These are phyloP conservation scores for Naganishia antarctica DNA, from an alignment of 768 basidiomycete species.

Conservation along the genomic window DNA sequence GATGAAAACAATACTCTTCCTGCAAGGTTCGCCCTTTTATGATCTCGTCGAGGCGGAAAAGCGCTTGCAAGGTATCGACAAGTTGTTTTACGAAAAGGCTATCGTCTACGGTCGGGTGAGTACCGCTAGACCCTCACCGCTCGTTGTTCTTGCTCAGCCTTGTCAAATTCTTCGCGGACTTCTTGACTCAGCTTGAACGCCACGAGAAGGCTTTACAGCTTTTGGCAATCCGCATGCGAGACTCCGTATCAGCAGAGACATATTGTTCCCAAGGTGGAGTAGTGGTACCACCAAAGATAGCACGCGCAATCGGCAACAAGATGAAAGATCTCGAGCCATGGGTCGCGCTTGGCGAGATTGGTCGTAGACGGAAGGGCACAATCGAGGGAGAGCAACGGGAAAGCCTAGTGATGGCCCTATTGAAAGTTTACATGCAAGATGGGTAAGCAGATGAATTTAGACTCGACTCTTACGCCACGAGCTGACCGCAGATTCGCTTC, in stretches of 20 bases:
- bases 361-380: constrained; percentile 44
- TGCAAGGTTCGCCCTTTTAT: constrained; percentile 70
- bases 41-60: constrained; percentile 56
- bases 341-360: constrained; percentile 53
- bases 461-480: neutral
- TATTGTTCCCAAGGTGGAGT: constrained; percentile 79
- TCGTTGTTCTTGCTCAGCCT: neutral
- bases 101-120: constrained; percentile 72
- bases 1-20: constrained; percentile 69
- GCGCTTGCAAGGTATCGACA: constrained; percentile 55
- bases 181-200: constrained; percentile 54
- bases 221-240: constrained; percentile 66
- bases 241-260: constrained; percentile 71
- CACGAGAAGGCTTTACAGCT: constrained; percentile 63
- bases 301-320: constrained; percentile 56
- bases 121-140: neutral
- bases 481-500: neutral
- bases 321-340: constrained; percentile 55
- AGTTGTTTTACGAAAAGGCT: constrained; percentile 68
- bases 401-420: constrained; percentile 62
- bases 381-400: constrained; percentile 57
- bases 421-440: constrained; percentile 77
- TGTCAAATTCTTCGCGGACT: neutral
- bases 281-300: constrained; percentile 62
- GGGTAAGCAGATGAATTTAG: constrained; percentile 54